Conservation (phyloP, 257 asterid species). For the Agastache rugosa region DNA sequence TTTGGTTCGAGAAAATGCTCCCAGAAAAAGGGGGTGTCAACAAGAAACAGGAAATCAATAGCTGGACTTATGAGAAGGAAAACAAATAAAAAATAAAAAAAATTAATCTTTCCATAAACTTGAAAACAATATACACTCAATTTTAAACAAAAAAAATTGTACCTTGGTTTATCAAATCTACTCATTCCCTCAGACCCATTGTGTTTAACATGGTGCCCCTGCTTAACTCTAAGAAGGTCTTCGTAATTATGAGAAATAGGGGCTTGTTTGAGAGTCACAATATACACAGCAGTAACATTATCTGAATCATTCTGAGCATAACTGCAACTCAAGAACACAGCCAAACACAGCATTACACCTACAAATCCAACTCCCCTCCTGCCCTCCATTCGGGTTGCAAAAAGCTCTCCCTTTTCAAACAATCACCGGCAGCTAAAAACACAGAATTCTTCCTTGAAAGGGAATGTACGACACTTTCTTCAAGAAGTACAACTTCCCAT, state of each 20-base stretch:
- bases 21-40: not conserved
- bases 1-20: not conserved
- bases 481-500: slow-evolving; percentile 50
- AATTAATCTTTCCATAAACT: slow-evolving; percentile 17
- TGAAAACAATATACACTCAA: slow-evolving; percentile 21
- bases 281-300: slow-evolving; percentile 64
- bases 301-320: slow-evolving; percentile 53
- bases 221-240: slow-evolving; percentile 60
- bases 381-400: slow-evolving; percentile 54
- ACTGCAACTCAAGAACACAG: slow-evolving; percentile 49
- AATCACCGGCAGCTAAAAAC: slow-evolving; percentile 23
- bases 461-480: slow-evolving; percentile 36
- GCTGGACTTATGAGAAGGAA: not conserved
- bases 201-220: slow-evolving; percentile 44
- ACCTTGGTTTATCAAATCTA: slow-evolving; percentile 63
- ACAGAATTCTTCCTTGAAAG: slow-evolving; percentile 29
- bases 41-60: not conserved
- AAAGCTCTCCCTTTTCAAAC: slow-evolving; percentile 12
- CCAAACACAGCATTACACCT: slow-evolving; percentile 50
- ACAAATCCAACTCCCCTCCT: slow-evolving; percentile 43
- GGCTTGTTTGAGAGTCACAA: slow-evolving; percentile 83
- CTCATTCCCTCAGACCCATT: slow-evolving; percentile 55
- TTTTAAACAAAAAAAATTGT: not conserved
- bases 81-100: not conserved
- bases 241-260: slow-evolving; percentile 63